Evolutionary conservation across 768 basidiomycete genomes (phyloP), one percentile per base, ranked within the genome.

Genomic region (Steccherinum ochraceum): DNA sequence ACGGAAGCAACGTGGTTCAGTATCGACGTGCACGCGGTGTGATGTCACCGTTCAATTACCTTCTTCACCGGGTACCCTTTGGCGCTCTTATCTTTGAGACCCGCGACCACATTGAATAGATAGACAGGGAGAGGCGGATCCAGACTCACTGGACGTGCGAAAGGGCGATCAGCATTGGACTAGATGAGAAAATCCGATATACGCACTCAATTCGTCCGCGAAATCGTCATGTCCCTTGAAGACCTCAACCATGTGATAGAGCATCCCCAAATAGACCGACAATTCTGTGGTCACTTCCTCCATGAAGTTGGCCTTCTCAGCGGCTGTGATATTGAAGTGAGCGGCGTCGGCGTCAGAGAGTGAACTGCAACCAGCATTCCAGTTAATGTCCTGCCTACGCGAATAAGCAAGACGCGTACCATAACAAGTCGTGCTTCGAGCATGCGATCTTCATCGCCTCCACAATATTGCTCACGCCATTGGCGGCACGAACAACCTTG

Each of bases 21-120:
- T 52, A 54, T 46, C 24, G 30, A 45, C 45, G 51, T 56, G 47
- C 50, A 50, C 48, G 35, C n/a, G n/a, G n/a, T n/a, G n/a, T n/a
- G 30, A 53, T 23, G 49, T 53, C 44, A 27, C 18, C 49, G 49
- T 45, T 40, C 24, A 45, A 65, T 19, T 48, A 89, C 93, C 80
- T 97, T 97, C 72, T 98, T 99, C 59, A 96, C 89, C 0, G 96
- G 96, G 68, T 96, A 99, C 4, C 91, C 91, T 62, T 90, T 93
- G 2, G 92, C 88, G 62, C 87, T 89, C 70, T 93, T 92, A 65
- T 98, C 95, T 57, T 91, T 84, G 40, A 97, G 72, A 40, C 85
- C 83, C 20, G 92, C 85, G n/a, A 97, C 85, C 44, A 93, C 78
- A 49, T 86, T 86, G 72, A 96, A 91, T 16, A 98, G 73, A 62